Evolutionary conservation across 2,329 filamentous ascomycete species (phyloP).

Genomic region (Cladosporium sphaerospermum): DNA sequence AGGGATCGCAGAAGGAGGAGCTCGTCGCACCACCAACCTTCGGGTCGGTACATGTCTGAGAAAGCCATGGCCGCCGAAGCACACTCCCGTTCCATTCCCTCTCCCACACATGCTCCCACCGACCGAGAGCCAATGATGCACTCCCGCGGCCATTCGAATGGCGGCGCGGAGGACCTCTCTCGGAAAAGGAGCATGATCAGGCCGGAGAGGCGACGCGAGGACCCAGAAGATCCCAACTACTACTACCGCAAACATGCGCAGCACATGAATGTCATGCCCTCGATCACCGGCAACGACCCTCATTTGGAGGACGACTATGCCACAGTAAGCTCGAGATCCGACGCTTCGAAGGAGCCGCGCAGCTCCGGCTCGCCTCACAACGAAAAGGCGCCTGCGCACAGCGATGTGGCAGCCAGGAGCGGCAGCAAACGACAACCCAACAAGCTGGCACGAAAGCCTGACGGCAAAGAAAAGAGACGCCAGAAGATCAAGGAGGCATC

Average conservation of each 20-base stretch:
- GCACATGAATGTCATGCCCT: conserved; percentile 84
- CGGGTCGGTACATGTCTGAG: conserved; percentile 13
- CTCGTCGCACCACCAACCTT: conserved; percentile 13
- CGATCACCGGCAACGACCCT: conserved; percentile 86
- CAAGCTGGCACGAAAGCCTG: conserved; percentile 55
- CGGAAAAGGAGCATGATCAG: conserved; percentile 85
- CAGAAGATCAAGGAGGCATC: conserved; percentile 58
- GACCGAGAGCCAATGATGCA: conserved; percentile 48
- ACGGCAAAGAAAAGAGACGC: conserved; percentile 52
- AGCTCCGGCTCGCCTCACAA: conserved; percentile 34
- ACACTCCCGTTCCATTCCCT: conserved; percentile 20
- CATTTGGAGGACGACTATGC: conserved; percentile 59
- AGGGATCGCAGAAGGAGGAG: conserved; percentile 19
- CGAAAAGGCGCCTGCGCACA: conserved; percentile 21
- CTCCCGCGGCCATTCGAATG: conserved; percentile 14
- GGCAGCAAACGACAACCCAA: conserved; percentile 23
- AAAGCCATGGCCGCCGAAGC: conserved; percentile 27
- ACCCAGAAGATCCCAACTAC: conserved; percentile 86
- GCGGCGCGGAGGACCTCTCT: conserved; percentile 41
- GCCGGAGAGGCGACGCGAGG: conserved; percentile 80
- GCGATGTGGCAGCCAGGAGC: conserved; percentile 27
- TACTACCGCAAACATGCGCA: conserved; percentile 92
- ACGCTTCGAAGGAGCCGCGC: conserved; percentile 37
- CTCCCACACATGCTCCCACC: conserved; percentile 23
- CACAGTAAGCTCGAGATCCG: conserved; percentile 53